phyloP scores from a whole-genome alignment of 371 early-diverging fungal species.

The Mortierella sp. region DNA sequence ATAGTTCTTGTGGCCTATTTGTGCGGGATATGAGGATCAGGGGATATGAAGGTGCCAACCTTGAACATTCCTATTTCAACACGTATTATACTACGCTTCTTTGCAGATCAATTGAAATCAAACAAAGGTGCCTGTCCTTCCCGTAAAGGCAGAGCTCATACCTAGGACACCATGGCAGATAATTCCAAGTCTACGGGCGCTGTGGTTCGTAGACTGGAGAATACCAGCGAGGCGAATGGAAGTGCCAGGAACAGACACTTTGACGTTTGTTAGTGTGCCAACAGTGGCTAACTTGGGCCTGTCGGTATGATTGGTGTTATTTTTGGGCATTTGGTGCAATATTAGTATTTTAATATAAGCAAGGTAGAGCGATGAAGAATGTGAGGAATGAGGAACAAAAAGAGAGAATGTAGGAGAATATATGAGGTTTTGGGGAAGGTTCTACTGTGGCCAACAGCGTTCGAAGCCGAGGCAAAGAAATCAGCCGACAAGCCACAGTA shows the following conservation, averaged over 20 bases:
- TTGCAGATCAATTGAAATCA: neutral
- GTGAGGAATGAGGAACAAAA: neutral
- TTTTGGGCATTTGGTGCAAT: slow-evolving; percentile 1
- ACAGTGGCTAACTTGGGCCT: slow-evolving; percentile 7
- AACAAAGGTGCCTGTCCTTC: neutral
- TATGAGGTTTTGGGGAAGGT: neutral
- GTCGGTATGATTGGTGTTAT: neutral
- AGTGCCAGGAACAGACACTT: slow-evolving; percentile 30
- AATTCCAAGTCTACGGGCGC: slow-evolving; percentile 47
- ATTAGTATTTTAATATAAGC: neutral
- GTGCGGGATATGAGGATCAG: neutral
- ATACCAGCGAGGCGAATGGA: slow-evolving; percentile 40
- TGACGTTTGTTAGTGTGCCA: slow-evolving; percentile 34
- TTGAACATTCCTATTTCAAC: neutral
- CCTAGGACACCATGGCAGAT: slow-evolving; percentile 56
- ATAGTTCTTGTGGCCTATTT: slow-evolving; percentile 71
- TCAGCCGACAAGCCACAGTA: slow-evolving; percentile 5
- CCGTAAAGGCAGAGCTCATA: slow-evolving; percentile 6
- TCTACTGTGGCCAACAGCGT: slow-evolving; percentile 13
- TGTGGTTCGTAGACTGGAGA: slow-evolving; percentile 46
- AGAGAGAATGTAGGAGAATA: neutral
- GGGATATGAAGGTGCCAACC: neutral
- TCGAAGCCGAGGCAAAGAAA: slow-evolving; percentile 11
- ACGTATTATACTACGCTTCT: neutral
- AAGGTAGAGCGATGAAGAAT: neutral